Evolutionary conservation across 2,329 filamentous ascomycete species (phyloP).

Genomic region (Claviceps sp.): DNA sequence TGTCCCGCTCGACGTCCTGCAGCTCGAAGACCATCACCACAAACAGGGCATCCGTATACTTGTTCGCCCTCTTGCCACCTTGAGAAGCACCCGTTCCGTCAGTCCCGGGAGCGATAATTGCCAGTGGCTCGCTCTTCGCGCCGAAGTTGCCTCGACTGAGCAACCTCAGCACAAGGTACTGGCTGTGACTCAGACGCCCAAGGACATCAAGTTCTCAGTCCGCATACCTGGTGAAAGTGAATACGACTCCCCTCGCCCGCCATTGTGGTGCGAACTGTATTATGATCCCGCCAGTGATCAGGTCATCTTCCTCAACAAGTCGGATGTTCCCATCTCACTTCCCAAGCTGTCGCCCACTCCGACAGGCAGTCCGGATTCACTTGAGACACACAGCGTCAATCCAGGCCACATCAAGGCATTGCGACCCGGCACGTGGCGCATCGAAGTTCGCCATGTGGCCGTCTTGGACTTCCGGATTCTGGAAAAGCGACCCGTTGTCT

Average conservation of each 20-base stretch:
- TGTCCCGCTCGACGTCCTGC: slow-evolving; percentile 40
- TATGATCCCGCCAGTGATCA: slow-evolving; percentile 46
- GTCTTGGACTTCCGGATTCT: slow-evolving; percentile 45
- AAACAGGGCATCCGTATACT: slow-evolving; percentile 43
- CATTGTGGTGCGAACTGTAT: slow-evolving; percentile 46
- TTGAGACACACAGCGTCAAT: slow-evolving; percentile 30
- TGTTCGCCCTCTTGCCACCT: slow-evolving; percentile 37
- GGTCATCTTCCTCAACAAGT: slow-evolving; percentile 42
- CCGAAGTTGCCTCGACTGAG: slow-evolving; percentile 38
- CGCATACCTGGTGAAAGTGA: slow-evolving; percentile 36
- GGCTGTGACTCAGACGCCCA: slow-evolving; percentile 45
- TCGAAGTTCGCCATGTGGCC: slow-evolving; percentile 33
- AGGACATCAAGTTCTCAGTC: slow-evolving; percentile 47
- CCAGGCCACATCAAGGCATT: slow-evolving; percentile 32
- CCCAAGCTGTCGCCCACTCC: slow-evolving; percentile 29
- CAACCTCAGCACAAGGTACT: slow-evolving; percentile 42
- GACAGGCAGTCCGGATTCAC: slow-evolving; percentile 24
- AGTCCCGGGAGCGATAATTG: slow-evolving; percentile 43
- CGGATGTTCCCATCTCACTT: slow-evolving; percentile 38
- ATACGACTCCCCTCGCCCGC: slow-evolving; percentile 29
- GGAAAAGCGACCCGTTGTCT: slow-evolving; percentile 35
- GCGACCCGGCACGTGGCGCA: slow-evolving; percentile 43
- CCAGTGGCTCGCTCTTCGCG: slow-evolving; percentile 41
- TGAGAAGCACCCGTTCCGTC: slow-evolving; percentile 38
- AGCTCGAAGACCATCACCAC: slow-evolving; percentile 38